These are phyloP conservation scores for Aspergillus kassunensis DNA, from an alignment of 495 filamentous ascomycete species.

Conservation along the genomic window DNA sequence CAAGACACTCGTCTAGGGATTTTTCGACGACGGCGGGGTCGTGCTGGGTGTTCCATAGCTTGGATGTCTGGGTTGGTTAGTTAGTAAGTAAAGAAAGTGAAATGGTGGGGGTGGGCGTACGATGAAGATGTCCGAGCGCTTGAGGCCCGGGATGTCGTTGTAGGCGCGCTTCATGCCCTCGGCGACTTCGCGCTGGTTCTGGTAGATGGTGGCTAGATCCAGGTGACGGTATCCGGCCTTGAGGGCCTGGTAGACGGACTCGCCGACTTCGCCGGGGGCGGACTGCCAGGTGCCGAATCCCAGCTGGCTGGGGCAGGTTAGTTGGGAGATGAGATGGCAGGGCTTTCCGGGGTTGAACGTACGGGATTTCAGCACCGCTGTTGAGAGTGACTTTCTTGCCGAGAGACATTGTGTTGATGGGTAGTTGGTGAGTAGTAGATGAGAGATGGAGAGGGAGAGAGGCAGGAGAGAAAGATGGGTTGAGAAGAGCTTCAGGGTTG, in stretches of 20 bases:
- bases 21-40: constrained; percentile 43
- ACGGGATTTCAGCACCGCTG: constrained; percentile 43
- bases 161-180: constrained; percentile 44
- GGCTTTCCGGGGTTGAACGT: constrained; percentile 23
- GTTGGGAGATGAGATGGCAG: neutral
- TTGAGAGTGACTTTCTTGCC: constrained; percentile 44
- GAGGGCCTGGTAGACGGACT: constrained; percentile 51
- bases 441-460: constrained; percentile 2
- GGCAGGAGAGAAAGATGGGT: neutral
- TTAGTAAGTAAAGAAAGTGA: too few relatives aligned
- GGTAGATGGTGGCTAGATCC: constrained; percentile 48
- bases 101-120: too few relatives aligned
- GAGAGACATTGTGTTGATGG: constrained; percentile 47
- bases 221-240: constrained; percentile 54
- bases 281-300: constrained; percentile 57
- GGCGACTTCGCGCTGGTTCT: constrained; percentile 48
- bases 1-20: constrained; percentile 43
- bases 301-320: constrained; percentile 32
- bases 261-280: constrained; percentile 48
- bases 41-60: constrained; percentile 50
- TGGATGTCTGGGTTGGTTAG: constrained; percentile 48
- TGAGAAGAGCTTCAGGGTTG: neutral
- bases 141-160: constrained; percentile 44
- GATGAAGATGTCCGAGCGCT: constrained; percentile 49
- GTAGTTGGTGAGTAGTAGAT: constrained; percentile 3